phyloP scores from a whole-genome alignment of 1,284 basidiomycete species.

The Pisolithus thermaeus region DNA sequence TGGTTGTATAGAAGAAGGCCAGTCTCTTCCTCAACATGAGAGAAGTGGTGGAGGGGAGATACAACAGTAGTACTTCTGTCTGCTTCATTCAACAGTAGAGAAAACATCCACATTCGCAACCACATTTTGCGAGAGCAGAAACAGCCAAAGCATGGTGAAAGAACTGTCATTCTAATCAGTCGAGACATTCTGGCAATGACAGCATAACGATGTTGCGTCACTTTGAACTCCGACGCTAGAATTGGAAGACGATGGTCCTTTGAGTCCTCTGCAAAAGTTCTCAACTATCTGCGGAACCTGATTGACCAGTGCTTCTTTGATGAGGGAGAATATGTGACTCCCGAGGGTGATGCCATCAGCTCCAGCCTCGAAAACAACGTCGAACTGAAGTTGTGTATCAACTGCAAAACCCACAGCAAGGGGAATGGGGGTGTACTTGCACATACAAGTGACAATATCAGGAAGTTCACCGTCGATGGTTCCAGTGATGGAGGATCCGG shows the following conservation, averaged over 20 bases:
- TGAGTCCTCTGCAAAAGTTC: conserved; percentile 54
- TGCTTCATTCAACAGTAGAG: no score
- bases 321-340: conserved; percentile 74
- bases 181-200: conserved; percentile 72
- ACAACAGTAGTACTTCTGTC: no score
- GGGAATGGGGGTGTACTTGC: conserved; percentile 71
- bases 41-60: no score
- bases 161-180: conserved; percentile 21
- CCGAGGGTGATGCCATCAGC: conserved; percentile 94
- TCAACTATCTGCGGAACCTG: conserved; percentile 60
- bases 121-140: no score
- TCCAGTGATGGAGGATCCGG: conserved; percentile 79
- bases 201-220: conserved; percentile 10
- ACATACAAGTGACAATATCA: conserved; percentile 70
- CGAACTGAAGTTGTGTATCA: conserved; percentile 85
- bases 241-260: conserved; percentile 40
- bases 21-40: no score
- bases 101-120: no score
- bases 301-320: conserved; percentile 59
- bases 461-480: conserved; percentile 75
- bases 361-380: conserved; percentile 78
- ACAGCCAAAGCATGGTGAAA: conserved; percentile 81
- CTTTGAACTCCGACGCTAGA: conserved; percentile 35
- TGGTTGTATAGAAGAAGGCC: no score
- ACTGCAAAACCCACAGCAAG: conserved; percentile 95